Percentiles rank a stretch among this genome's conserved stretches.
Conservation (phyloP, 2,329 filamentous ascomycete genomes). For the Fusarium sp. region DNA sequence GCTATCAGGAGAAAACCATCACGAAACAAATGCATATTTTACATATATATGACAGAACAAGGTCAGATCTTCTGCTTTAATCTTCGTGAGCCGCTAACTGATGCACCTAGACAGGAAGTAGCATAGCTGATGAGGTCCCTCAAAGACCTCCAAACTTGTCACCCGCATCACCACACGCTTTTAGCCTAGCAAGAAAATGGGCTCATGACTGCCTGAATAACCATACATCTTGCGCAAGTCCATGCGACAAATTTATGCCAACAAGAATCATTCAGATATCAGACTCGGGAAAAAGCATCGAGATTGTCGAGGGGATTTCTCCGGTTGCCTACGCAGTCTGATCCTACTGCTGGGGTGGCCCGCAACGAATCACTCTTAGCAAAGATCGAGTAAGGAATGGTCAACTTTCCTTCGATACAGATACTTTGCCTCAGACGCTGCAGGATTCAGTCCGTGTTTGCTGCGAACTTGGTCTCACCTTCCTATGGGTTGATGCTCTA, state of each 20-base stretch:
- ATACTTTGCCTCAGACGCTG: neutral
- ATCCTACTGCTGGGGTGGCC: constrained; percentile 13
- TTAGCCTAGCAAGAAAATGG: neutral
- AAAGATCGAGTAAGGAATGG: neutral
- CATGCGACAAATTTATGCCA: neutral
- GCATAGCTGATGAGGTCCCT: neutral
- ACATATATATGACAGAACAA: neutral
- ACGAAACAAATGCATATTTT: neutral
- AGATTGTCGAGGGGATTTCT: neutral
- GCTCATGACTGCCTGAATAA: neutral
- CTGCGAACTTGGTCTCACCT: constrained; percentile 3
- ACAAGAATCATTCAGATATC: neutral
- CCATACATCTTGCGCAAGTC: neutral
- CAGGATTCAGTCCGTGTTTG: constrained; percentile 7
- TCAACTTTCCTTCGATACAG: neutral
- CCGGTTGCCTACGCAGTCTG: constrained; percentile 1
- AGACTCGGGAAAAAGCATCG: neutral
- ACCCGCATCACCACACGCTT: neutral
- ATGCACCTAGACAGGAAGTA: neutral
- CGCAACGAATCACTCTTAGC: constrained; percentile 3
- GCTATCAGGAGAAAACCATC: neutral
- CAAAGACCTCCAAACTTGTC: neutral
- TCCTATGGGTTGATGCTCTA: constrained; percentile 24
- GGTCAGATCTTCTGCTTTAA: neutral
- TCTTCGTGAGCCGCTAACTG: too few species aligned